Base-by-base conservation (phyloP, 345 rosid species). In the Raphanus raphanistrum region DNA sequence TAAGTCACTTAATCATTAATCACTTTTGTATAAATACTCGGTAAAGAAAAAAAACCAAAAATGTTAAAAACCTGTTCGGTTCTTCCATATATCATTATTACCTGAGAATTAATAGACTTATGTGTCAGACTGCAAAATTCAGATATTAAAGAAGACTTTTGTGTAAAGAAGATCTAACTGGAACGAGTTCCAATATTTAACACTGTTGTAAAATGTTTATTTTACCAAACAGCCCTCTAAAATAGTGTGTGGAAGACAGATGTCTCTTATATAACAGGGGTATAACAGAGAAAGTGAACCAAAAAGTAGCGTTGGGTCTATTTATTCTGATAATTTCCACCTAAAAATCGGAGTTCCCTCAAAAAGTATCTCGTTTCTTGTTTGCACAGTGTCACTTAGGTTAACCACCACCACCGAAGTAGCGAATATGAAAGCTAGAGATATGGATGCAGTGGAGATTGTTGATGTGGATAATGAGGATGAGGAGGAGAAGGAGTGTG, bases 401-500 rank as follows among this genome's bases (percentile, higher is more conserved):
- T 62, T 9, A 62, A 35, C 66, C 41, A 59, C 17, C 54, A 62
- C 31, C 31, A 57, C 31, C 31, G 31, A 57, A 57, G 66, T 6
- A 31, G 66, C 5, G 41, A 62, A 29, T 62, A 4, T 5, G 41
- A 62, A 62, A n/a, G 66, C 41, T 35, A n/a, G 63, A 43, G 70
- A 50, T 10, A 38, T 63, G 61, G 15, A 66, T 7, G 48, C 36
- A 4, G 58, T 9, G 58, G 63, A 48, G 73, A 36, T 64, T 26
- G 31, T 58, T 9, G 32, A 58, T 58, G 31, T 25, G 62, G 31
- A 57, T 8, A 29, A 57, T 3, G 12, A 25, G 29, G 62, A 58
- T 2, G 78, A 15, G 15, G 75, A 57, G 5, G 79, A 74, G 38
- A 52, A 63, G 68, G 77, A 76, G 28, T 17, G 48, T n/a, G 80